Conservation (phyloP, 345 rosid genomes). For the Microcos paniculata region DNA sequence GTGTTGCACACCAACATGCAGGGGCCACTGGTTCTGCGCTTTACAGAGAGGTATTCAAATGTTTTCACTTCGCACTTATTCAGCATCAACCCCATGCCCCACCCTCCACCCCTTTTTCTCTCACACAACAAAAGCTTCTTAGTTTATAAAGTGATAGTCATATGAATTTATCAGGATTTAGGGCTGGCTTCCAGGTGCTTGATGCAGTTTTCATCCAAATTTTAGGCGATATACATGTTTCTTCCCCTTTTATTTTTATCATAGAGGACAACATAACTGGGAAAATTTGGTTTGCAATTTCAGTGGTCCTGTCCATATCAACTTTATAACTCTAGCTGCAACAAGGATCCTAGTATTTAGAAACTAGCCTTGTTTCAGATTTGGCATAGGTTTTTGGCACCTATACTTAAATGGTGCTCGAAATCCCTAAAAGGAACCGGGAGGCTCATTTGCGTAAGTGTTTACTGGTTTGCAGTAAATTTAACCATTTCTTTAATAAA, state of each 20-base stretch:
- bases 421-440: neutral
- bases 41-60: conserved; percentile 55
- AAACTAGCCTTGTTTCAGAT: neutral
- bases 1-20: conserved; percentile 77
- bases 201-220: neutral
- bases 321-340: neutral
- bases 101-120: neutral
- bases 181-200: neutral
- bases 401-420: neutral
- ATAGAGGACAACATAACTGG: neutral
- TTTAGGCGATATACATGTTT: neutral
- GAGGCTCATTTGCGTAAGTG: neutral
- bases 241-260: neutral
- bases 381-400: neutral
- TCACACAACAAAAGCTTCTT: neutral
- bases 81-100: too few species aligned
- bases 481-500: neutral
- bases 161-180: neutral
- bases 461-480: neutral
- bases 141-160: neutral
- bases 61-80: neutral
- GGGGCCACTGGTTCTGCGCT: conserved; percentile 72
- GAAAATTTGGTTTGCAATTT: neutral
- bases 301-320: neutral
- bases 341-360: neutral